Evolutionary conservation across 352 stramenopile genomes (phyloP).

Genomic region (Phytopythium cucurbitacearum): DNA sequence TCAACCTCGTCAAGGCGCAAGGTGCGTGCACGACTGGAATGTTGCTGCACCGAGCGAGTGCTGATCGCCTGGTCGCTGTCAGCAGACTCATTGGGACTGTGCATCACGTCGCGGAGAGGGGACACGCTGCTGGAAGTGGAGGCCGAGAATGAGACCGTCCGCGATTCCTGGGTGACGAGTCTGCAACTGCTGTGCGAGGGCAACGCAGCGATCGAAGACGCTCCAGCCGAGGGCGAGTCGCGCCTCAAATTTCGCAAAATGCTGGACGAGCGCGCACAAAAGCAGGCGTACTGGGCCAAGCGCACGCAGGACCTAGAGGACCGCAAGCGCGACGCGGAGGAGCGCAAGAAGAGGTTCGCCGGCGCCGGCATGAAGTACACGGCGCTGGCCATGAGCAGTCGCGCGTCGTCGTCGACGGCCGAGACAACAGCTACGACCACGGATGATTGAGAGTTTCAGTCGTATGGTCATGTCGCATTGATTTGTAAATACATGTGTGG

Average conservation of each 20-base stretch:
- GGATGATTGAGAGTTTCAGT: too few species aligned
- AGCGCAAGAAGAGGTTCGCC: slow-evolving; percentile 75
- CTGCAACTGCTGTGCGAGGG: slow-evolving; percentile 76
- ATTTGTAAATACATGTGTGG: too few species aligned
- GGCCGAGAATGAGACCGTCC: slow-evolving; percentile 50
- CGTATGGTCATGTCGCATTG: too few species aligned
- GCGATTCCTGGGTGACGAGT: slow-evolving; percentile 67
- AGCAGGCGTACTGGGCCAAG: slow-evolving; percentile 76
- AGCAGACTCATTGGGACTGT: slow-evolving; percentile 36
- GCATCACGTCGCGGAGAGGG: slow-evolving; percentile 53
- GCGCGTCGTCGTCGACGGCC: slow-evolving; percentile 13
- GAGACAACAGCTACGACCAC: neutral
- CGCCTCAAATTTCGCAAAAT: slow-evolving; percentile 58
- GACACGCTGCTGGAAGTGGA: slow-evolving; percentile 71
- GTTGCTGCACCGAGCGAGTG: neutral
- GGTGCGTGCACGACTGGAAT: slow-evolving; percentile 10
- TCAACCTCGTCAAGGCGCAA: slow-evolving; percentile 53
- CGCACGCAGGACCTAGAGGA: slow-evolving; percentile 74
- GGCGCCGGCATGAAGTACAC: slow-evolving; percentile 80
- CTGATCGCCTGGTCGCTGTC: neutral
- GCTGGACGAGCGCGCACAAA: slow-evolving; percentile 71
- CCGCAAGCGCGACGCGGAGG: slow-evolving; percentile 66
- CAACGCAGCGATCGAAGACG: slow-evolving; percentile 23
- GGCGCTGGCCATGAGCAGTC: slow-evolving; percentile 69
- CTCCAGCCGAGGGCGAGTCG: slow-evolving; percentile 26